A percentile compares a stretch with the other conserved stretches of the same genome.
Evolutionary conservation across 2,329 filamentous ascomycete species (phyloP).

Genomic region (Thielaviopsis cerberus): DNA sequence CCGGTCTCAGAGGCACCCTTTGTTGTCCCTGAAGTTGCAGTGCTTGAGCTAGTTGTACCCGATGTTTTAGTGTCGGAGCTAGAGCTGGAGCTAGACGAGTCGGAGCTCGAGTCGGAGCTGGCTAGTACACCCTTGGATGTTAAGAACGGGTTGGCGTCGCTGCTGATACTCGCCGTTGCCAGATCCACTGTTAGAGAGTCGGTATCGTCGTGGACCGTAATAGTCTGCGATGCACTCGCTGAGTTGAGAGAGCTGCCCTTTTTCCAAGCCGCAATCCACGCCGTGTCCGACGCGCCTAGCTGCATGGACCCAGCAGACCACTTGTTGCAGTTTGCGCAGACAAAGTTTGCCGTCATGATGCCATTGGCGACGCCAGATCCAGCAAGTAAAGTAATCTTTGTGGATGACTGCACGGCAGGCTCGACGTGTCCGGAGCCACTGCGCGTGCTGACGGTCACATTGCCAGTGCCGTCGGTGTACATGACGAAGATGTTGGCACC

Average conservation of each 20-base stretch:
- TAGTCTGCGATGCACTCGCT: constrained; percentile 21
- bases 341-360: constrained; percentile 41
- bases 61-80: constrained; percentile 10
- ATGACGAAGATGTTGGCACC: constrained; percentile 44
- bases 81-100: constrained; percentile 11
- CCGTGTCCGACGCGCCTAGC: constrained; percentile 21
- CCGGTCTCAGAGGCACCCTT: constrained; percentile 12
- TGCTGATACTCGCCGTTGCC: constrained; percentile 24
- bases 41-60: constrained; percentile 11
- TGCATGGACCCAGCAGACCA: constrained; percentile 27
- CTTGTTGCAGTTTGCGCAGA: constrained; percentile 32
- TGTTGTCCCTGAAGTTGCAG: constrained; percentile 8
- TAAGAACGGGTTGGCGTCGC: constrained; percentile 35
- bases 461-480: constrained; percentile 38
- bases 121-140: constrained; percentile 9
- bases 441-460: constrained; percentile 43
- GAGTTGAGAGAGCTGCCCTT: constrained; percentile 27
- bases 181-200: constrained; percentile 30
- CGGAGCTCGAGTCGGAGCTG: constrained; percentile 11
- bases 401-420: constrained; percentile 28
- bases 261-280: constrained; percentile 39
- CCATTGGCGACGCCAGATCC: constrained; percentile 36
- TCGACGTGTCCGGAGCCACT: constrained; percentile 26
- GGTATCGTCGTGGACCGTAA: constrained; percentile 29
- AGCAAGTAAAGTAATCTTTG: constrained; percentile 32